phyloP scores from a whole-genome alignment of 2,329 filamentous ascomycete genomes.

The Aspergillus hortae region DNA sequence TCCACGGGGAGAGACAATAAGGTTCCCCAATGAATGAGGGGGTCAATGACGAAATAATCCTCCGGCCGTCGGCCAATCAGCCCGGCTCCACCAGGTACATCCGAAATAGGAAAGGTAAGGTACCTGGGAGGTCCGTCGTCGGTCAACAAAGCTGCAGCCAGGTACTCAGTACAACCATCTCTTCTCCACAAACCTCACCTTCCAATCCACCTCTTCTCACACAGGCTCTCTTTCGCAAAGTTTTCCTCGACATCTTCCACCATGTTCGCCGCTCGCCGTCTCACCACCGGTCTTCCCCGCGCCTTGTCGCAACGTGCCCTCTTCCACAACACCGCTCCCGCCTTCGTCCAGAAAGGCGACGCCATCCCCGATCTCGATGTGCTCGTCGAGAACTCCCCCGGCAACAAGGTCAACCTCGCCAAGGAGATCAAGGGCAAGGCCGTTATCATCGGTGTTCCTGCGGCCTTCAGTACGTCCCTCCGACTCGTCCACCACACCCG shows the following conservation, averaged over 20 bases:
- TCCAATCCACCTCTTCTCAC: not conserved
- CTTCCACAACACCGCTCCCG: slow-evolving; percentile 39
- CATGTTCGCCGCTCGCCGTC: slow-evolving; percentile 39
- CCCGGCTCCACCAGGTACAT: no score
- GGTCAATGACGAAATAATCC: no score
- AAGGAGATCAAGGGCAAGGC: slow-evolving; percentile 74
- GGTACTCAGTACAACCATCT: not conserved
- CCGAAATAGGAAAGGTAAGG: no score
- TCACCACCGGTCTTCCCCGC: slow-evolving; percentile 30
- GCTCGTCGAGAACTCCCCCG: slow-evolving; percentile 79
- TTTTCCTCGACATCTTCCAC: not conserved
- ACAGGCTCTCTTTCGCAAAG: not conserved
- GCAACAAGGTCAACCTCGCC: slow-evolving; percentile 84
- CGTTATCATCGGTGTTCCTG: slow-evolving; percentile 80
- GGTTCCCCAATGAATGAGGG: no score
- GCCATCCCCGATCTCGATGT: slow-evolving; percentile 71
- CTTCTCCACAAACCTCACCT: not conserved
- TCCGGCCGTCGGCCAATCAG: no score
- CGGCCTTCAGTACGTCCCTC: slow-evolving; percentile 61
- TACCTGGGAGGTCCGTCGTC: no score
- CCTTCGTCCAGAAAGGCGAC: slow-evolving; percentile 71
- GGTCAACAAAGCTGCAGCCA: no score
- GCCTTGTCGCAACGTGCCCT: slow-evolving; percentile 28
- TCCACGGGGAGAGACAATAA: no score
- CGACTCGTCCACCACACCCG: not conserved